Conservation (phyloP, 768 basidiomycete species). For the Lanmaoa pseudosensibilis region DNA sequence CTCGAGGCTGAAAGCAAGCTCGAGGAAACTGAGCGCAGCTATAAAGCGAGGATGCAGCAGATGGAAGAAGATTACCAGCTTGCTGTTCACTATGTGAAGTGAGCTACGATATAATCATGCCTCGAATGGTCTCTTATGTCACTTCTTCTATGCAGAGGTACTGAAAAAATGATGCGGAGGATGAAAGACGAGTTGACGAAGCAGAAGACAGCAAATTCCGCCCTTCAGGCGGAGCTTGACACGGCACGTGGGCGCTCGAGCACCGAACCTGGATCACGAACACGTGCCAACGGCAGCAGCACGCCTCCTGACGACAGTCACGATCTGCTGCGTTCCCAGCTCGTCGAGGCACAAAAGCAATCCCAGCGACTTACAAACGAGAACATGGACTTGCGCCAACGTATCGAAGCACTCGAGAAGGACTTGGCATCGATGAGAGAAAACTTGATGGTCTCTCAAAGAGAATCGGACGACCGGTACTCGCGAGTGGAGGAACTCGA, state of each 20-base stretch:
- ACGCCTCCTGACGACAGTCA: conserved; percentile 77
- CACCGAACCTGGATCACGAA: conserved; percentile 48
- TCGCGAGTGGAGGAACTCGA: conserved; percentile 78
- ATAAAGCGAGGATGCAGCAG: conserved; percentile 79
- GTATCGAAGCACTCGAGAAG: conserved; percentile 71
- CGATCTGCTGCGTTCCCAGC: conserved; percentile 65
- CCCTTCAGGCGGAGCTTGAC: conserved; percentile 85
- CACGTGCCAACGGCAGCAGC: conserved; percentile 67
- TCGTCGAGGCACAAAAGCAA: conserved; percentile 78
- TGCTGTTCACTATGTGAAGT: conserved; percentile 98
- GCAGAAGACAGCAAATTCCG: conserved; percentile 79
- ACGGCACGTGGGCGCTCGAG: conserved; percentile 59
- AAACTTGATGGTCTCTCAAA: conserved; percentile 67
- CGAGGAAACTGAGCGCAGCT: conserved; percentile 73
- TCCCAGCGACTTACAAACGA: conserved; percentile 68
- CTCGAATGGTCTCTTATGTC: conserved; percentile 16
- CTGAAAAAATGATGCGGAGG: conserved; percentile 95
- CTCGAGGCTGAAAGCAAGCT: conserved; percentile 75
- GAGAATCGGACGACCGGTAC: conserved; percentile 76
- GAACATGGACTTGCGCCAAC: conserved; percentile 73
- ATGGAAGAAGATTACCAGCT: conserved; percentile 96
- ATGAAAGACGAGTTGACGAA: conserved; percentile 95
- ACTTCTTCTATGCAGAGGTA: conserved; percentile 58
- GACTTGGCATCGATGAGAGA: conserved; percentile 73
- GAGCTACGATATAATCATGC: conserved; percentile 35